phyloP scores from a whole-genome alignment of 1,139 yeast species.

The Pichia sp. region DNA sequence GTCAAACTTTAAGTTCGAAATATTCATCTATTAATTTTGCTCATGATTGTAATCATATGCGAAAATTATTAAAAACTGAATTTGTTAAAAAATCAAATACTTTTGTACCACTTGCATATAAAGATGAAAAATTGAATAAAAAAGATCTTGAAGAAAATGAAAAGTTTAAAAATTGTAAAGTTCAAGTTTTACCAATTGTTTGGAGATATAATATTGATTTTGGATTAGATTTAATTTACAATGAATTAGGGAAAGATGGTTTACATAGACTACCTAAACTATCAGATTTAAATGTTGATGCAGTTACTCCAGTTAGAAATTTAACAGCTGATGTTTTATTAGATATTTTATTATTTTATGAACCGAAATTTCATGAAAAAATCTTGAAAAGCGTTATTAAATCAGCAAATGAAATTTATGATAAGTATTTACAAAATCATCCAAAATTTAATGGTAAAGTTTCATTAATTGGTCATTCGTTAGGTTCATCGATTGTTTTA shows the following conservation, averaged over 20 bases:
- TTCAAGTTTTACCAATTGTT: constrained; percentile 72
- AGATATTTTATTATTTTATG: constrained; percentile 80
- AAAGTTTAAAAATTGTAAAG: constrained; percentile 42
- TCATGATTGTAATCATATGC: constrained; percentile 69
- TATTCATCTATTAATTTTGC: constrained; percentile 82
- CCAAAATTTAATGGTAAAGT: constrained; percentile 76
- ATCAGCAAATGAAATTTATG: constrained; percentile 68
- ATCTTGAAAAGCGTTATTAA: constrained; percentile 60
- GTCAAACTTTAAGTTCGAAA: constrained; percentile 77
- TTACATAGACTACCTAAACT: constrained; percentile 52
- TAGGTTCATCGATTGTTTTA: constrained; percentile 81
- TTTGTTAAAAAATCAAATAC: constrained; percentile 42
- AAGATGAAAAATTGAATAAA: constrained; percentile 16
- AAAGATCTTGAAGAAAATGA: constrained; percentile 19
- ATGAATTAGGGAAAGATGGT: constrained; percentile 30
- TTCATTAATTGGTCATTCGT: constrained; percentile 82
- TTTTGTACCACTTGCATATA: constrained; percentile 33
- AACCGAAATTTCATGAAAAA: constrained; percentile 59
- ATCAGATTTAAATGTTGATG: constrained; percentile 71
- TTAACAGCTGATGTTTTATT: constrained; percentile 80
- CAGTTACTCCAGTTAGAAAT: constrained; percentile 69
- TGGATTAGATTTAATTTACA: constrained; percentile 37
- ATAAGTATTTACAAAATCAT: constrained; percentile 51
- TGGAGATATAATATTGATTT: constrained; percentile 73
- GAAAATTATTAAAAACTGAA: constrained; percentile 57